Percentiles rank a stretch among this genome's conserved stretches.
These are phyloP conservation scores for Pythium utonaiense DNA, from an alignment of 352 stramenopile genomes.

Conservation along the genomic window DNA sequence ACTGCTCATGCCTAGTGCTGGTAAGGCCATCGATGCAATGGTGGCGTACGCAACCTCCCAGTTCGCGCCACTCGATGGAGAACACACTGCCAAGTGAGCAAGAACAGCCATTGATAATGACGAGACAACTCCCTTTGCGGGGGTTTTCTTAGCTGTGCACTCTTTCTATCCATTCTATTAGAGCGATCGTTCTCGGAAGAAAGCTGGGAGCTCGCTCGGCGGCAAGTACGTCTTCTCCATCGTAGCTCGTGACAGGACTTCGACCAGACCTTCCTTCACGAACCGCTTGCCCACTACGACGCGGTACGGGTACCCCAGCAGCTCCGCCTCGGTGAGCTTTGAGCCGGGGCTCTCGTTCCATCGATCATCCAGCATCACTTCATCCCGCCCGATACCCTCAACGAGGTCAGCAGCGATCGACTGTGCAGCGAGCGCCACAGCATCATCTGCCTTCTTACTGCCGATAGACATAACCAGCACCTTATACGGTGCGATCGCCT, in stretches of 20 bases:
- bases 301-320: slow-evolving; percentile 83
- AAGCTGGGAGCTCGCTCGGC: slow-evolving; percentile 34
- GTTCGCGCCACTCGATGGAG: background rate
- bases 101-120: background rate
- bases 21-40: slow-evolving; percentile 20
- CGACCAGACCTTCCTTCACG: slow-evolving; percentile 65
- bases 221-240: slow-evolving; percentile 63
- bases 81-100: background rate
- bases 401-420: slow-evolving; percentile 53
- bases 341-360: slow-evolving; percentile 76
- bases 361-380: slow-evolving; percentile 83
- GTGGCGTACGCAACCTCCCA: slow-evolving; percentile 10
- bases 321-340: slow-evolving; percentile 83
- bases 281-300: slow-evolving; percentile 84
- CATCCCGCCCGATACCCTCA: slow-evolving; percentile 29
- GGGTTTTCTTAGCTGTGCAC: too few relatives aligned
- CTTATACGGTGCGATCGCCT: slow-evolving; percentile 77
- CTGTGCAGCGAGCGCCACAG: slow-evolving; percentile 38
- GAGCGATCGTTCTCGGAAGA: slow-evolving; percentile 24
- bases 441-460: slow-evolving; percentile 48
- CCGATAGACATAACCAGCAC: slow-evolving; percentile 77
- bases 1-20: slow-evolving; percentile 12
- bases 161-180: background rate
- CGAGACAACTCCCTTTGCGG: background rate
- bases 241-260: slow-evolving; percentile 64